Evolutionary conservation across 75 land plant species (phyloP), one percentile per base, ranked within the genome.

Genomic region (Cupressus sempervirens): DNA sequence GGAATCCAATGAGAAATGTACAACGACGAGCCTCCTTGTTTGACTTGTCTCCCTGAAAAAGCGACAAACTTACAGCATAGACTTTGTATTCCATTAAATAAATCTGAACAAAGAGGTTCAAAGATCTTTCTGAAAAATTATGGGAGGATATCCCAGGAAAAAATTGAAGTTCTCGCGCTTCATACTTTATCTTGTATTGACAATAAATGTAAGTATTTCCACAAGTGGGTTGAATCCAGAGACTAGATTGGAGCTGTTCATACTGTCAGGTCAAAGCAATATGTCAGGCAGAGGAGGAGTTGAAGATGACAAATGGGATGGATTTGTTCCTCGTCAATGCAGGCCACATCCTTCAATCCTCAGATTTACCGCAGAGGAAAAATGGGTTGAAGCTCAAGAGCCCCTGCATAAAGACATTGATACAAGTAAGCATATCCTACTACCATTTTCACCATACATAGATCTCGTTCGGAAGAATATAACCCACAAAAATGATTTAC

Each of bases 271-370:
- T 3, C 62, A 56, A 56, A 56, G 62, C 26, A 56, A 97, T 91
- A 97, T 97, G 97, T 82, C 99, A 23, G 99, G 99, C 35, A 93
- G 97, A 26, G 99, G 99, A 9, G 97, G 96, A 48, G 91, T 95
- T 10, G 41, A 34, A 14, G 41, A 7, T 38, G 67, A 54, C 73
- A 15, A 36, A 15, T 96, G 97, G 97, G 93, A 95, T 82, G 87
- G 89, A 34, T 72, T 92, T 40, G 87, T 95, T 3, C 94, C 97
- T 26, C 84, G 13, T 4, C 87, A 90, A 53, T 91, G 95, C 87
- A 48, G 65, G 0, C 88, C 92, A 30, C 45, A 88, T 45, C 93
- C 93, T 12, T 85, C 91, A 41, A 91, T 95, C 62, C 86, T 91
- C 77, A 88, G 95, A 16, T 84, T 97, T 72, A 87, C 80, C 58